Evolutionary conservation across 164 flowering plant species (phyloP), one percentile per base, ranked within the genome.

Genomic region (Vitis vinifera): DNA sequence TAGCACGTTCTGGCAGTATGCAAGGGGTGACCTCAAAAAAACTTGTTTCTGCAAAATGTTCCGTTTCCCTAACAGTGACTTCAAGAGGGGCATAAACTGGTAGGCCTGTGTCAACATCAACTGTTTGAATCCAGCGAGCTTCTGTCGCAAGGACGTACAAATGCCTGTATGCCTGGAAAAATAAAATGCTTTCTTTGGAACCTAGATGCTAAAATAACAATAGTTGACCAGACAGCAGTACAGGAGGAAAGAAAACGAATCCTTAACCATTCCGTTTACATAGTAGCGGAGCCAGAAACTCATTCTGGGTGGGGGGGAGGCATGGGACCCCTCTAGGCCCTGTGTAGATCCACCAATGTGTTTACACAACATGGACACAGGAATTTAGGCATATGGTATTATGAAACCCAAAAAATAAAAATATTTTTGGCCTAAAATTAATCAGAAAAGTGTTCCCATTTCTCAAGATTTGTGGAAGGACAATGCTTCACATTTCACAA

Each of bases 21-120:
- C 97, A 93, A 51, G 99, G 99, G 19, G 96, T 88, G 68, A 95
- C 85, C 82, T 93, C 98, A 84, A 88, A 91, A 75, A 89, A 95
- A 74, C 89, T 90, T 62, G 99, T 91, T 83, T 95, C 97, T 59
- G 92, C 77, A 83, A 89, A 89, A 77, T 84, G 81, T 56, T 93
- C 96, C 67, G 92, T 91, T 83, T 91, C 98, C 71, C 47, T 75
- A 13, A 81, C 71, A 30, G 91, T 88, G 62, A 95, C 77, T 78
- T 92, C 98, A 65, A 95, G 83, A 65, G 99, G 98, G 19, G 86
- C 92, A 82, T 90, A 95, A 62, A 93, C 99, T 44, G 99, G 91
- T 53, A 91, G 77, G 56, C 94, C 92, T n/a, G 98, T 90, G 79
- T 93, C 99, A 71, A 93, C 98, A 81, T 95, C 99, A 78, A 93